Conservation (phyloP, 2,329 filamentous ascomycete genomes). For the Diaporthe caulivora region DNA sequence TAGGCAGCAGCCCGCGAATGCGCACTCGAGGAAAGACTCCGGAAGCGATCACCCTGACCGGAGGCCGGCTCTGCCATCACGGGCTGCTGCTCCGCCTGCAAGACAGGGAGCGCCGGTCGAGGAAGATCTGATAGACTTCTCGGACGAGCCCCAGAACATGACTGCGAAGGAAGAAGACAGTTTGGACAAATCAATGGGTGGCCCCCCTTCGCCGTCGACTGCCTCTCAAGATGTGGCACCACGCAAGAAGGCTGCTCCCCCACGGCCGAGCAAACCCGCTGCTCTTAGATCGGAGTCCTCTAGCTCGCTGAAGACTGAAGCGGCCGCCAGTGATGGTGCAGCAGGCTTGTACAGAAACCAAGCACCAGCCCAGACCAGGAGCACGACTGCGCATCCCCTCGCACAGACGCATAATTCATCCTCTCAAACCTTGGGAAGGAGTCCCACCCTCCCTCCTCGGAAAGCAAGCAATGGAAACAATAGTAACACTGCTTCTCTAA, state of each 20-base stretch:
- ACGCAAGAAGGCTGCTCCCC: conserved; percentile 58
- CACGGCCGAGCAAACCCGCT: conserved; percentile 69
- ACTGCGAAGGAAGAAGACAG: conserved; percentile 51
- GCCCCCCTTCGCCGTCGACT: conserved; percentile 10
- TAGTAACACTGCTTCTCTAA: conserved; percentile 39
- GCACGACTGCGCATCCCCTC: conserved; percentile 51
- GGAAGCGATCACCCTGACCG: conserved; percentile 40
- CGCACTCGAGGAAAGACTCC: conserved; percentile 40
- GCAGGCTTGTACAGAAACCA: conserved; percentile 54
- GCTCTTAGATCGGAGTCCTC: conserved; percentile 63
- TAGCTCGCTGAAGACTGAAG: conserved; percentile 41
- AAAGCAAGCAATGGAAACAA: conserved; percentile 34
- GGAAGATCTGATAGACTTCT: conserved; percentile 72
- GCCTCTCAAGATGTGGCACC: conserved; percentile 36
- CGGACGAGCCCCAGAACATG: conserved; percentile 61
- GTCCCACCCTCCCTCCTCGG: conserved; percentile 35
- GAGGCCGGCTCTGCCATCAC: conserved; percentile 52
- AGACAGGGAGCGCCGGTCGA: conserved; percentile 56
- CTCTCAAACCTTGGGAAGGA: conserved; percentile 47
- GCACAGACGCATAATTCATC: conserved; percentile 57
- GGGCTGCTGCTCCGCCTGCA: conserved; percentile 43
- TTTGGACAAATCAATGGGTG: conserved; percentile 46
- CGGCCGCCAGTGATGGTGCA: conserved; percentile 43
- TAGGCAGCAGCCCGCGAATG: conserved; percentile 12
- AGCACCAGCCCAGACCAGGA: conserved; percentile 40